Evolutionary conservation across 495 filamentous ascomycete genomes (phyloP), one percentile per base, ranked within the genome.

Genomic region (Cercophora scortea): DNA sequence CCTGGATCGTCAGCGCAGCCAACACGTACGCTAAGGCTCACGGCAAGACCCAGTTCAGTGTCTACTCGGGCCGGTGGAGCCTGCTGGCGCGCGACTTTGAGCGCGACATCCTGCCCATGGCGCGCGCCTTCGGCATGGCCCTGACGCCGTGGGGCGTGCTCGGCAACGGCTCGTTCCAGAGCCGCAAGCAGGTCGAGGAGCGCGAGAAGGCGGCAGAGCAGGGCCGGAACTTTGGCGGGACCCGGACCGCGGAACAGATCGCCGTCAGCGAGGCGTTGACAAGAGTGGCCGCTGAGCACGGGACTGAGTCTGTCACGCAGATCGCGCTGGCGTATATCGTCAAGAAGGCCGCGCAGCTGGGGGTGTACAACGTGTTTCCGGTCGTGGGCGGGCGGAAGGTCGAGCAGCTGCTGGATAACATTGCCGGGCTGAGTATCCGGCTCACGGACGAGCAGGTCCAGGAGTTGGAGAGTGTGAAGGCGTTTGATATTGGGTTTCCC

Each of bases 41-140:
- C 51, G 83, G 80, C 54, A 78, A 81, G 57, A 79, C 78, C 0
- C 81, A 73, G 7, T 85, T 89, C 66, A 70, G 63, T 42, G 69
- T 88, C 52, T 89, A 89, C 67, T 83, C 87, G 65, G 85, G 84
- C 40, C 68, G 65, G 10, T 88, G 83, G 83, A 84, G 74, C 57
- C 73, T 78, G 49, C 56, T 73, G 64, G 25, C 62, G 1, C 71
- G 79, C 8, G 79, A 82, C 47, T 72, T 84, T 35, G 79, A 84
- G 61, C 70, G 79, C 3, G 80, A 84, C 11, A 80, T 84, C 44
- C 63, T 84, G 4, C 80, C 79, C 8, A 83, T 83, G 80, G 68
- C 71, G 42, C 63, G 71, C n/a, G 64, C 69, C 33, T 75, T 79
- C 50, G 79, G 79, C 9, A 85, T 86, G 82, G 81, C 74, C 0